Conservation (phyloP, 108 stramenopile species). For the Seminavis robusta region DNA sequence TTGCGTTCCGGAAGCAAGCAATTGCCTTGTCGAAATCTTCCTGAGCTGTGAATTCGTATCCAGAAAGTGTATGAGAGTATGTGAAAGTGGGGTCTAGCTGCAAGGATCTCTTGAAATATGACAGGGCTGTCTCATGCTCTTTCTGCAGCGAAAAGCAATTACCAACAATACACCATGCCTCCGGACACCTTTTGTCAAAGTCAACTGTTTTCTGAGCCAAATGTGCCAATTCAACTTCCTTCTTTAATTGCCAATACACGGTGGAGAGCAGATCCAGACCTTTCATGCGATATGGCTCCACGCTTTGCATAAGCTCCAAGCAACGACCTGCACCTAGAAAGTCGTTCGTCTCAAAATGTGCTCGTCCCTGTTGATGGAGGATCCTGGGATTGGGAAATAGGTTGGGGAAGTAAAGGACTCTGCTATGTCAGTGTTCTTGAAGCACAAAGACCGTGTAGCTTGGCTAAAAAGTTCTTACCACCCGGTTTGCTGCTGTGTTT, state of each 20-base stretch:
- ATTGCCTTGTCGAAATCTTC: constrained; percentile 97
- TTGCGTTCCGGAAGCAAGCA: constrained; percentile 87
- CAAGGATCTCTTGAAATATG: constrained; percentile 90
- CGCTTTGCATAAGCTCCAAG: constrained; percentile 79
- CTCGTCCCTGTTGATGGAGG: constrained; percentile 87
- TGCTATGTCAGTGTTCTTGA: no score
- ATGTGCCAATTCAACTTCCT: constrained; percentile 92
- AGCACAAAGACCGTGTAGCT: no score
- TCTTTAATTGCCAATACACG: constrained; percentile 93
- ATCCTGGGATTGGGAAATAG: no score
- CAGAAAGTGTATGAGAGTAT: constrained; percentile 94
- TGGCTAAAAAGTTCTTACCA: no score
- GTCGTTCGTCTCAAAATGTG: constrained; percentile 94
- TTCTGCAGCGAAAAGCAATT: constrained; percentile 97
- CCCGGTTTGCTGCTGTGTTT: constrained; percentile 82
- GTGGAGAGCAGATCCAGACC: constrained; percentile 93
- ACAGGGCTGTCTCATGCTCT: constrained; percentile 94
- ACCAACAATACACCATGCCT: constrained; percentile 96
- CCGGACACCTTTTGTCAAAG: constrained; percentile 82
- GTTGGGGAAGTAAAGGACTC: no score
- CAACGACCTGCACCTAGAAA: constrained; percentile 81
- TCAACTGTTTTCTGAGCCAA: constrained; percentile 88
- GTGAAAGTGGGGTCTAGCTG: constrained; percentile 89
- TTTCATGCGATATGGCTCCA: constrained; percentile 89
- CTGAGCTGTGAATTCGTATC: constrained; percentile 96